phyloP scores from a whole-genome alignment of 305 asterid species.

The Monarda citriodora region DNA sequence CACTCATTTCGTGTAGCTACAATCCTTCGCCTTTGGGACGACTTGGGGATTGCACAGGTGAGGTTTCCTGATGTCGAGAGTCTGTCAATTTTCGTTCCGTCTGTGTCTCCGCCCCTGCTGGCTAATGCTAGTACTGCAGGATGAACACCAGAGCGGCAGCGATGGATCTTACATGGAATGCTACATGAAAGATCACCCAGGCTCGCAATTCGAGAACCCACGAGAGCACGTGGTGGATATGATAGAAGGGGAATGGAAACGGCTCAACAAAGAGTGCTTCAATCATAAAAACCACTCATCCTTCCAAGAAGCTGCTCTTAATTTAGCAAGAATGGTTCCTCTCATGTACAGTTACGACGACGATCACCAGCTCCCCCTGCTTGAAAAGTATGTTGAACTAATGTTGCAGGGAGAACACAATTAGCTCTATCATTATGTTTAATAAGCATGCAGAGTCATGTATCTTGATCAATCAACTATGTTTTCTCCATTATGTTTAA shows the following conservation, averaged over 20 bases:
- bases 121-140: conserved; percentile 17
- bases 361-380: conserved; percentile 30
- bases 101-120: no score
- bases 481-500: neutral
- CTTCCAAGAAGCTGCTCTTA: conserved; percentile 38
- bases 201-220: conserved; percentile 14
- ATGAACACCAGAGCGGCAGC: conserved; percentile 41
- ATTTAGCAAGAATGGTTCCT: conserved; percentile 56
- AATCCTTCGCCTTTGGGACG: conserved; percentile 57
- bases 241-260: conserved; percentile 45
- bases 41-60: conserved; percentile 52
- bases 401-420: no score
- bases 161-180: conserved; percentile 49
- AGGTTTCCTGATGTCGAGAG: no score
- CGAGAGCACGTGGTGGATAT: conserved; percentile 20
- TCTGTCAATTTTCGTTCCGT: no score
- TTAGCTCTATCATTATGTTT: no score
- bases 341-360: conserved; percentile 45
- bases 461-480: neutral
- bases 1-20: conserved; percentile 29
- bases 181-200: conserved; percentile 29
- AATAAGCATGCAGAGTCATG: no score
- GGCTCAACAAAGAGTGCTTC: conserved; percentile 41
- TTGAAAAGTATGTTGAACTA: conserved; percentile 26
- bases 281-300: conserved; percentile 14